Evolutionary conservation across 1,284 basidiomycete genomes (phyloP), one percentile per base, ranked within the genome.

Genomic region (Ceratobasidium papillatum): DNA sequence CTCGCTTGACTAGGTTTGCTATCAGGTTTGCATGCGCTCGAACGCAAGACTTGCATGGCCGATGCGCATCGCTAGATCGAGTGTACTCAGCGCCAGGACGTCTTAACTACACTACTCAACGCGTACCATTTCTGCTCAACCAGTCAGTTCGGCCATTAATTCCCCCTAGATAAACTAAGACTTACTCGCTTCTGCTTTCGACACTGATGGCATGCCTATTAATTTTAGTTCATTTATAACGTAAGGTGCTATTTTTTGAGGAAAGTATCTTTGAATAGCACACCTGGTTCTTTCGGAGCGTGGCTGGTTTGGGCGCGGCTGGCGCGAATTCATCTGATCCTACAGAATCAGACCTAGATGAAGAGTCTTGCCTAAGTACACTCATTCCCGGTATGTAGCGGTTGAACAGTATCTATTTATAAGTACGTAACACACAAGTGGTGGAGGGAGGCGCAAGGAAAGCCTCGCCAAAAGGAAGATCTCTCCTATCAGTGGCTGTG

Each of bases 11-110:
- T 8, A 56, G 34, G 34, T 71, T 71, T 9, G 68, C 68, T 22
- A 71, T 71, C 11, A 71, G 32, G 38, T 71, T 71, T 11, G 68
- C 68, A 25, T 71, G 68, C 8, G 68, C 68, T 58, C 68, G 68
- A 49, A 71, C 68, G 22, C 68, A 71, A 17, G 68, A 71, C 41
- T 71, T 71, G 68, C 68, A 71, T 12, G 68, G 68, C 27, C 68
- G 36, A 36, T 61, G 68, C 9, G 68, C 68, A 36, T 71, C 68
- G 43, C 68, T 71, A 59, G 22, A 14, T 19, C 43, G 25, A 22
- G 27, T 32, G n/a, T 12, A 5, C 34, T 54, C n/a, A 47, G 22
- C 8, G 1, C 27, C 19, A 14, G 9, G 12, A 58, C 52, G 32
- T 30, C n/a, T 19, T 25, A 30, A 12, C 11, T 34, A 34, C 19